These are phyloP conservation scores for Cochlearia excelsa DNA, from an alignment of 345 rosid genomes.

Conservation along the genomic window DNA sequence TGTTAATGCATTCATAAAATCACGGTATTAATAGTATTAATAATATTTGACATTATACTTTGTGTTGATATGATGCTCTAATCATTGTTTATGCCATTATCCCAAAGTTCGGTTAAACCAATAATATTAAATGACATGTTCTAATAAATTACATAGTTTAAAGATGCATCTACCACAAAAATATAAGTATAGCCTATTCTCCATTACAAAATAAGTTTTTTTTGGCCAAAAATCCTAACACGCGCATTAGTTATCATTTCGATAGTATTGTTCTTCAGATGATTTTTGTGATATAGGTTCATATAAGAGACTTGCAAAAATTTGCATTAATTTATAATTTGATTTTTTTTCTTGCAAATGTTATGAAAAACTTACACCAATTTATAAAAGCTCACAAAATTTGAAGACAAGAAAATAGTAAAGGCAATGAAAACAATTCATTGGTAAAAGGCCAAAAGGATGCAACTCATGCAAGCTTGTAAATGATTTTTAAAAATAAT, in stretches of 20 bases:
- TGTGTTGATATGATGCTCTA: conserved; percentile 19
- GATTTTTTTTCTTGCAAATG: no score
- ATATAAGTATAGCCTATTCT: not conserved
- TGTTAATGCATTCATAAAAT: no score
- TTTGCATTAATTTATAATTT: no score
- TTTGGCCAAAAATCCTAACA: not conserved
- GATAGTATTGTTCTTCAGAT: not conserved
- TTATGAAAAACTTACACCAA: no score
- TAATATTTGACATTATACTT: conserved; percentile 4
- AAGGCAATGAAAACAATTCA: conserved; percentile 13
- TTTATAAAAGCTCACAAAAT: not conserved
- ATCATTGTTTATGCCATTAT: conserved; percentile 12
- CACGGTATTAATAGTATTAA: not conserved
- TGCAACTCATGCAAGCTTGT: conserved; percentile 32
- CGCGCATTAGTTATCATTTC: not conserved
- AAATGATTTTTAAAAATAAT: not conserved
- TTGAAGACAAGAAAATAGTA: conserved; percentile 12
- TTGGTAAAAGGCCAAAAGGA: conserved; percentile 24
- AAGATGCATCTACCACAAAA: not conserved
- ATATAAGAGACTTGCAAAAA: not conserved
- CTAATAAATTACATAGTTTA: not conserved
- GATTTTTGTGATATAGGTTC: not conserved
- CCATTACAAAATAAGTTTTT: not conserved
- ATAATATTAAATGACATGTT: conserved; percentile 1
- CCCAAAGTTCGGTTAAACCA: conserved; percentile 11